Conservation (phyloP, 495 filamentous ascomycete genomes). For the Neurospora sp. region DNA sequence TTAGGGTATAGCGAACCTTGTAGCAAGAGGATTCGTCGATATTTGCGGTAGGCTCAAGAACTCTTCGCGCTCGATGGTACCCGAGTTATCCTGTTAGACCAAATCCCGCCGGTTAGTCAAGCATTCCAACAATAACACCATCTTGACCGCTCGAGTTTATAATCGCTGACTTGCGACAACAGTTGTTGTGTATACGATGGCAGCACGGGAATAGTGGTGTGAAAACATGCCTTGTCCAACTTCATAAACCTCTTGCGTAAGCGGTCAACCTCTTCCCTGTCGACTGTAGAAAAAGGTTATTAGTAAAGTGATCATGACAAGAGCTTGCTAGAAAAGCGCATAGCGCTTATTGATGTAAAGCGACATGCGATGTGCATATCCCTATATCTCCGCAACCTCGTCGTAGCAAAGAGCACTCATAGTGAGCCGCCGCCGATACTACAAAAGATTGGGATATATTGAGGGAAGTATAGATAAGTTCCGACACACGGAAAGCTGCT, state of each 20-base stretch:
- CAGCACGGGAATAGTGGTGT: background rate
- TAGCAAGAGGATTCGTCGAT: conserved; percentile 93
- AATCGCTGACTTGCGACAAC: background rate
- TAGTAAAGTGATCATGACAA: background rate
- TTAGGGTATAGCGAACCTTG: conserved; percentile 47
- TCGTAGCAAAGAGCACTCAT: background rate
- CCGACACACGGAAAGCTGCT: background rate
- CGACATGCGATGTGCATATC: background rate
- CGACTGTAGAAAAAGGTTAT: conserved; percentile 48
- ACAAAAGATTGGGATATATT: background rate
- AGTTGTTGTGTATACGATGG: background rate
- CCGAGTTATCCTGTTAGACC: conserved; percentile 72
- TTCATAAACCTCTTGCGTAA: conserved; percentile 98
- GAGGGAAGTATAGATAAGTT: background rate
- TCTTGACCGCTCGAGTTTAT: background rate
- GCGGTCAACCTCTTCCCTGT: conserved; percentile 91
- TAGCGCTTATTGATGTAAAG: background rate
- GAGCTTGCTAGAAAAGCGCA: background rate
- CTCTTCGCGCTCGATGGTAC: conserved; percentile 96
- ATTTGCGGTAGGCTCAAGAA: conserved; percentile 96
- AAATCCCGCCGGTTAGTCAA: background rate
- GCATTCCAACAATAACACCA: background rate
- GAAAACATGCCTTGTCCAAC: conserved; percentile 70
- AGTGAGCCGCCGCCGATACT: background rate
- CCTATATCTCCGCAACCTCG: background rate